Percentiles rank a stretch among this genome's conserved stretches.
Evolutionary conservation across 2,329 filamentous ascomycete species (phyloP).

Genomic region (Sporothrix pseudoabietina): DNA sequence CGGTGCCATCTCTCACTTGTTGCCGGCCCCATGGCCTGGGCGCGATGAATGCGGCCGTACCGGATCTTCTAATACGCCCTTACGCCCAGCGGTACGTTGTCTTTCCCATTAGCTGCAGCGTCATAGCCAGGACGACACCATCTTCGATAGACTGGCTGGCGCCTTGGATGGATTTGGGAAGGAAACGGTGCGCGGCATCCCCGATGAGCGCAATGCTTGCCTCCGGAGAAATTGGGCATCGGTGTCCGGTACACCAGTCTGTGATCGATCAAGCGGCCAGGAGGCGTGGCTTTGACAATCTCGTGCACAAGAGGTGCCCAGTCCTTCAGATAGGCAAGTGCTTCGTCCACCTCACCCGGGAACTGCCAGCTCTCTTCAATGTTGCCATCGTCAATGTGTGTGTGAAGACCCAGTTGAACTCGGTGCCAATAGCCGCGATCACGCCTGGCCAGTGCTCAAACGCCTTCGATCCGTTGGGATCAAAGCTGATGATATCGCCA

Average conservation of each 20-base stretch:
- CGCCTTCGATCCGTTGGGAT: conserved; percentile 58
- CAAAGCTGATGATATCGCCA: conserved; percentile 56
- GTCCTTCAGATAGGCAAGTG: conserved; percentile 46
- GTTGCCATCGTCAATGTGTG: conserved; percentile 48
- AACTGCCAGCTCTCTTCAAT: conserved; percentile 53
- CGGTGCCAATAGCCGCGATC: conserved; percentile 52
- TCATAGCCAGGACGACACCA: conserved; percentile 43
- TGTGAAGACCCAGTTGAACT: conserved; percentile 59
- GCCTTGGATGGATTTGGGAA: conserved; percentile 46
- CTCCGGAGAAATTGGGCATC: conserved; percentile 40
- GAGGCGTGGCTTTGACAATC: conserved; percentile 43
- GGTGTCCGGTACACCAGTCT: conserved; percentile 44
- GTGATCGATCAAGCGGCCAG: conserved; percentile 40
- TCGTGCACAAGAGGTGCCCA: conserved; percentile 48
- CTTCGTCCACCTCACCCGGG: conserved; percentile 48
- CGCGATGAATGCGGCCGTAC: conserved; percentile 51
- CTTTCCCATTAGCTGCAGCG: conserved; percentile 42
- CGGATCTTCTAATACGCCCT: conserved; percentile 50
- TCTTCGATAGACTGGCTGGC: conserved; percentile 48
- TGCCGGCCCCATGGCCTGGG: conserved; percentile 52
- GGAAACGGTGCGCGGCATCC: conserved; percentile 47
- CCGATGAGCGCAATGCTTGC: conserved; percentile 45
- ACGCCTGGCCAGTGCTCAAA: conserved; percentile 59
- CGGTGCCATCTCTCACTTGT: conserved; percentile 56
- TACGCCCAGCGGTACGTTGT: conserved; percentile 46